Evolutionary conservation across 164 flowering plant species (phyloP).

Genomic region (Chloranthus sessilifolius): DNA sequence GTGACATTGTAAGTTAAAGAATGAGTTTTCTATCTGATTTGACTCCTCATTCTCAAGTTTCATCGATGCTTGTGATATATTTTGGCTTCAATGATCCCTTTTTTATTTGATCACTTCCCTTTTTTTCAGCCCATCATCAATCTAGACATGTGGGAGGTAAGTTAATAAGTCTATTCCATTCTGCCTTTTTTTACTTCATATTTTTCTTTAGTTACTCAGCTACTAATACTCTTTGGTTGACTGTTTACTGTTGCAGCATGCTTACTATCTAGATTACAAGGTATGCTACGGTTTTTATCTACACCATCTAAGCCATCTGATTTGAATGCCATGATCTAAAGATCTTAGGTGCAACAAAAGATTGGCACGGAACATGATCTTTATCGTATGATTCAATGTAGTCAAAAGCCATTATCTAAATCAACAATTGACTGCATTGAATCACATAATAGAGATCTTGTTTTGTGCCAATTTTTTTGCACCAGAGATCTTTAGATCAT

Average conservation of each 20-base stretch:
- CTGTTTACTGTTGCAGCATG: constrained; percentile 59
- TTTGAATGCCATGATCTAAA: background rate
- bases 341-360: too few species aligned
- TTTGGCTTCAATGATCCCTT: constrained; percentile 1
- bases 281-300: constrained; percentile 41
- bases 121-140: constrained; percentile 73
- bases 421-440: too few species aligned
- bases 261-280: constrained; percentile 86
- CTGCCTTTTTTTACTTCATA: background rate
- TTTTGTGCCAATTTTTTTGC: too few species aligned
- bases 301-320: background rate
- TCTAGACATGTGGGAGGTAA: constrained; percentile 95
- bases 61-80: background rate
- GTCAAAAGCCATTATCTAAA: too few species aligned
- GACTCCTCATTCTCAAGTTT: too few species aligned
- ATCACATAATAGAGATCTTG: too few species aligned
- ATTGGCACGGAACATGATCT: too few species aligned
- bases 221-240: constrained; percentile 1
- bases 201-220: background rate
- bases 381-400: too few species aligned
- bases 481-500: too few species aligned
- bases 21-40: background rate
- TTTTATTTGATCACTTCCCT: background rate
- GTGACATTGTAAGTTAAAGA: constrained; percentile 56
- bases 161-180: background rate